These are phyloP conservation scores for Podaxis sp. DNA, from an alignment of 768 basidiomycete species.

Conservation along the genomic window DNA sequence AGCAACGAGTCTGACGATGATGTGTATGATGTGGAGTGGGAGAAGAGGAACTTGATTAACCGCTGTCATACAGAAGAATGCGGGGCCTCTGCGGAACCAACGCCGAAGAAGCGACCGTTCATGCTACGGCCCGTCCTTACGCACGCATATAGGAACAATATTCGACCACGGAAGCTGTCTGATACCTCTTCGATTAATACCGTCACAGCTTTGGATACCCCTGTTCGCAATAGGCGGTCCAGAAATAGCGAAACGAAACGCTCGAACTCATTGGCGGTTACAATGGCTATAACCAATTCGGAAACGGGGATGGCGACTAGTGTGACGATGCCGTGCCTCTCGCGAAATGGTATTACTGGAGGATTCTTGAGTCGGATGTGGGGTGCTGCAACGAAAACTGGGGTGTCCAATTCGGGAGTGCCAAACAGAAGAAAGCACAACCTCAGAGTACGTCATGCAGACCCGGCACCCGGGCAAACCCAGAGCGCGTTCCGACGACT, in stretches of 20 bases:
- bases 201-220: conserved; percentile 31
- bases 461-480: conserved; percentile 1
- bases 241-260: conserved; percentile 14
- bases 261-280: conserved; percentile 19
- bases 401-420: conserved; percentile 4
- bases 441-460: neutral
- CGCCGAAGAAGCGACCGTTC: conserved; percentile 41
- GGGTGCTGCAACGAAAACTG: conserved; percentile 47
- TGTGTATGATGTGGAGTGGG: conserved; percentile 46
- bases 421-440: neutral
- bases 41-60: conserved; percentile 29
- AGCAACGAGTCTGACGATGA: conserved; percentile 56
- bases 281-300: conserved; percentile 28
- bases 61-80: conserved; percentile 13
- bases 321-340: conserved; percentile 32
- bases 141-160: conserved; percentile 25
- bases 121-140: conserved; percentile 46
- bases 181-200: conserved; percentile 54
- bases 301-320: conserved; percentile 28
- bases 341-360: conserved; percentile 33
- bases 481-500: conserved; percentile 10
- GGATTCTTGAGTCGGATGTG: conserved; percentile 75
- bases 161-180: conserved; percentile 40
- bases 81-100: conserved; percentile 23
- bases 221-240: conserved; percentile 17